Conservation (phyloP, 2,329 filamentous ascomycete genomes). For the Sclerotinia borealis region DNA sequence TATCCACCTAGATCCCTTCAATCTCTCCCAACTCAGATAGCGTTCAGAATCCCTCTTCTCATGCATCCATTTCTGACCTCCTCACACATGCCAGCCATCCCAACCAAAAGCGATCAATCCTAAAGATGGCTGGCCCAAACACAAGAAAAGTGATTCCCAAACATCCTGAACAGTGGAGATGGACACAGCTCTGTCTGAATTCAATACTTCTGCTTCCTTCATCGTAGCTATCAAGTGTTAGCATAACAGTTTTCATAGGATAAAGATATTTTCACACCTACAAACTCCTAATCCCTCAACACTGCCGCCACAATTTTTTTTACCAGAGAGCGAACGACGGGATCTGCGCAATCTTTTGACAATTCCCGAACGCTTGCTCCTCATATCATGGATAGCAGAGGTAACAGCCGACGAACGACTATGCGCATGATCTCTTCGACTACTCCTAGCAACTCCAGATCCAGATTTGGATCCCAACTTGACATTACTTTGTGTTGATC, state of each 20-base stretch:
- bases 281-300: neutral
- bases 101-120: neutral
- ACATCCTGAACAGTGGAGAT: too few relatives aligned
- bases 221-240: neutral
- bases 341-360: neutral
- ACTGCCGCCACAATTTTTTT: neutral
- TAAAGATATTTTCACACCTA: neutral
- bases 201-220: neutral
- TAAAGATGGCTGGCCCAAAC: neutral
- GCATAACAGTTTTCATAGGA: neutral
- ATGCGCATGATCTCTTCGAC: neutral
- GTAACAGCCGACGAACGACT: neutral
- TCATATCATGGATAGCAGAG: neutral
- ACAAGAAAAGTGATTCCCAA: too few relatives aligned
- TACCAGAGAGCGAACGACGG: too few relatives aligned
- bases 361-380: neutral
- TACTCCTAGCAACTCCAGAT: neutral
- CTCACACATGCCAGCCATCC: neutral
- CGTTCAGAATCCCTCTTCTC: neutral
- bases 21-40: neutral
- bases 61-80: neutral
- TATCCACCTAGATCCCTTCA: too few relatives aligned
- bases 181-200: too few relatives aligned
- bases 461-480: neutral
- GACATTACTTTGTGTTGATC: neutral